Percentiles rank a stretch among this genome's conserved stretches.
phyloP scores from a whole-genome alignment of 1,139 yeast species.

The Scheffersomyces illinoinensis region DNA sequence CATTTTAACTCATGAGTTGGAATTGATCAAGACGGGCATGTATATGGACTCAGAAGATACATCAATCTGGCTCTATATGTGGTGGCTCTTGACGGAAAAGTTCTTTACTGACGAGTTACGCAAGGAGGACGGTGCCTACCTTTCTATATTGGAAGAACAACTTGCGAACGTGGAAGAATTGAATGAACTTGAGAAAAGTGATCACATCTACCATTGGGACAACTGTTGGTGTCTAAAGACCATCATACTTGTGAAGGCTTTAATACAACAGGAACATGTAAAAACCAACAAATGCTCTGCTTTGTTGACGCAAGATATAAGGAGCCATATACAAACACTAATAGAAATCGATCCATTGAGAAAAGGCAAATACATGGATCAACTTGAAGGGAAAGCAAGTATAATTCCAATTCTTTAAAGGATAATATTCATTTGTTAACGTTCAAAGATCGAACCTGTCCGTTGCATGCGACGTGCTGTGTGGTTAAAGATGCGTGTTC shows the following conservation, averaged over 20 bases:
- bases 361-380: slow-evolving; percentile 56
- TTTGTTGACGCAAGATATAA: slow-evolving; percentile 25
- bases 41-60: slow-evolving; percentile 94
- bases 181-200: slow-evolving; percentile 60
- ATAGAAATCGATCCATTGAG: slow-evolving; percentile 70
- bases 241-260: slow-evolving; percentile 43
- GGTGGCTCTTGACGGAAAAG: slow-evolving; percentile 72
- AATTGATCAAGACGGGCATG: slow-evolving; percentile 76
- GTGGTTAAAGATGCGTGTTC: too few relatives aligned
- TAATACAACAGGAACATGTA: slow-evolving; percentile 22
- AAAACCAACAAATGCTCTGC: slow-evolving; percentile 5
- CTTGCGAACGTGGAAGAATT: slow-evolving; percentile 48
- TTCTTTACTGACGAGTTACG: slow-evolving; percentile 37
- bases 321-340: slow-evolving; percentile 39
- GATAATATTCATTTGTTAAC: neutral
- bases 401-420: slow-evolving; percentile 4
- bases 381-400: slow-evolving; percentile 19
- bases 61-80: slow-evolving; percentile 85
- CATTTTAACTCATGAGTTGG: slow-evolving; percentile 60
- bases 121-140: slow-evolving; percentile 18
- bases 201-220: slow-evolving; percentile 51
- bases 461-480: neutral
- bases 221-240: slow-evolving; percentile 72
- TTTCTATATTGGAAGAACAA: slow-evolving; percentile 40
- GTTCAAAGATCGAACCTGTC: neutral